Evolutionary conservation across 2,329 filamentous ascomycete species (phyloP).

Genomic region (Aspergillus ibericus): DNA sequence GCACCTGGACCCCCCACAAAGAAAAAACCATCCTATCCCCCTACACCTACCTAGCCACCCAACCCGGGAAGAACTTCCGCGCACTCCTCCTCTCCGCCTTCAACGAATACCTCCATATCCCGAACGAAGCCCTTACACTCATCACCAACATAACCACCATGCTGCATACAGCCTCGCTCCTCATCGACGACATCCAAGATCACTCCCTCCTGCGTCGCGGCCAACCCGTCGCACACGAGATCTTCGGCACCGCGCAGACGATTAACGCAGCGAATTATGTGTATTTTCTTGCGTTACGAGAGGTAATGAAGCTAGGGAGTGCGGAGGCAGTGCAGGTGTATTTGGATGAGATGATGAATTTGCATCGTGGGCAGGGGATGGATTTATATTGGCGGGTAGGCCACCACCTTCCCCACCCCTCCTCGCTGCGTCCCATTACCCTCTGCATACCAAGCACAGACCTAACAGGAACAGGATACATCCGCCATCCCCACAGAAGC

Average conservation of each 20-base stretch:
- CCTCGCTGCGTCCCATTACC: too few species aligned
- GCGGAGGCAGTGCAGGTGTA: slow-evolving; percentile 68
- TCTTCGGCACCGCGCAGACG: slow-evolving; percentile 83
- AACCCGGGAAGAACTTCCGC: too few species aligned
- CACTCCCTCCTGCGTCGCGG: slow-evolving; percentile 73
- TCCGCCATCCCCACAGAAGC: slow-evolving; percentile 45
- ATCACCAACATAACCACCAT: too few species aligned
- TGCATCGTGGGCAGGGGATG: slow-evolving; percentile 87
- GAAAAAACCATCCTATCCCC: too few species aligned
- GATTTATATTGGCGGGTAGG: slow-evolving; percentile 68
- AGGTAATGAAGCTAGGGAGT: slow-evolving; percentile 70
- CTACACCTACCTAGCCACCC: too few species aligned
- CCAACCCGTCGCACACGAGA: slow-evolving; percentile 76
- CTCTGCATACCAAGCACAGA: too few species aligned
- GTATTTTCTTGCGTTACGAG: slow-evolving; percentile 77
- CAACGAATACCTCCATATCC: too few species aligned
- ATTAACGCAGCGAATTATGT: slow-evolving; percentile 91
- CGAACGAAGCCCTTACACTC: too few species aligned
- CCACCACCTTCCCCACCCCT: too few species aligned
- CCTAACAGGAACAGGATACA: not conserved
- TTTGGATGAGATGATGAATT: slow-evolving; percentile 77
- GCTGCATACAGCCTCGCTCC: too few species aligned
- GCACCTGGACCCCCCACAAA: too few species aligned
- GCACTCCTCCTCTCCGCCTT: too few species aligned
- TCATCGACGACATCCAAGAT: slow-evolving; percentile 71